phyloP scores from a whole-genome alignment of 2,329 filamentous ascomycete species.

The Zymoseptoria crescenta region DNA sequence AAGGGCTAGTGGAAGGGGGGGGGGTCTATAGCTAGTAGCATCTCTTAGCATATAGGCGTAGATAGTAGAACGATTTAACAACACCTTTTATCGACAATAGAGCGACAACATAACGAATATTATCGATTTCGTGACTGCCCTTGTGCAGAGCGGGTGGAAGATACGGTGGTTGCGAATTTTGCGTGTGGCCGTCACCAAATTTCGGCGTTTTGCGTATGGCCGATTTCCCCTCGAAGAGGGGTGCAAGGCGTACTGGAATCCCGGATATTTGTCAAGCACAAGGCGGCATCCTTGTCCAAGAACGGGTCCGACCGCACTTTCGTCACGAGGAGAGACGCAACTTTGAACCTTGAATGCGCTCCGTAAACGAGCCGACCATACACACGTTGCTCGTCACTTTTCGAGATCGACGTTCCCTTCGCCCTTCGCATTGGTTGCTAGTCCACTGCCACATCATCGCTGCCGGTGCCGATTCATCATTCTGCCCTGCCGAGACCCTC shows the following conservation, averaged over 20 bases:
- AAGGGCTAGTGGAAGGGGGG: background rate
- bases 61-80: too few species aligned
- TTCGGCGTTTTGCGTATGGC: too few species aligned
- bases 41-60: too few species aligned
- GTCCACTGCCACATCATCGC: background rate
- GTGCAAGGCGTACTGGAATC: too few species aligned
- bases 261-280: background rate
- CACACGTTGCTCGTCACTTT: background rate
- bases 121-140: too few species aligned
- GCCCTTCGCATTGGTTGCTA: background rate
- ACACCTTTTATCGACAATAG: too few species aligned
- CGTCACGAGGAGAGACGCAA: background rate
- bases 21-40: too few species aligned
- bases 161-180: too few species aligned
- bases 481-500: background rate
- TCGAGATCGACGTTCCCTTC: background rate
- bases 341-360: background rate
- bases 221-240: too few species aligned
- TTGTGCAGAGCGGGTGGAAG: too few species aligned
- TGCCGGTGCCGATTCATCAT: background rate
- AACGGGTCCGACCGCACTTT: background rate
- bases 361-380: background rate
- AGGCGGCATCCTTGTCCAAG: background rate
- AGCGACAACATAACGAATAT: too few species aligned
- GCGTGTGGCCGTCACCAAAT: too few species aligned